These are phyloP conservation scores for Insectozyma bohioensis DNA, from an alignment of 1,139 yeast species.

Conservation along the genomic window DNA sequence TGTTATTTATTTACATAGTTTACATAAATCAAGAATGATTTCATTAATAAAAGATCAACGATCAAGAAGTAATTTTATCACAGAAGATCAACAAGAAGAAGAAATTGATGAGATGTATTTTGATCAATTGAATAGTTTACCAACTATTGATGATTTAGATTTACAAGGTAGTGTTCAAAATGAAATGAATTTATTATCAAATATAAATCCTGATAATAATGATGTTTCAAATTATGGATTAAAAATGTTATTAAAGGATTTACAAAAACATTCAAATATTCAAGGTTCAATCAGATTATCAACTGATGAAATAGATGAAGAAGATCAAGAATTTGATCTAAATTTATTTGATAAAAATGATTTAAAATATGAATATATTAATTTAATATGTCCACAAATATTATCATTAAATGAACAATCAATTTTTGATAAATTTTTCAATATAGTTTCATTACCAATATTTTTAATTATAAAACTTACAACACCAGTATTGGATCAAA, in stretches of 20 bases:
- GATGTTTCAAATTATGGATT: slow-evolving; percentile 35
- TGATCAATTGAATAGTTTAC: slow-evolving; percentile 27
- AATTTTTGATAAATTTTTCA: slow-evolving; percentile 18
- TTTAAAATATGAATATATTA: slow-evolving; percentile 13
- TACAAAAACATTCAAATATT: slow-evolving; percentile 27
- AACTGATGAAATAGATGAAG: slow-evolving; percentile 11
- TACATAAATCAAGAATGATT: slow-evolving; percentile 20
- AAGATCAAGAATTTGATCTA: not conserved
- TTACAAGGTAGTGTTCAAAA: slow-evolving; percentile 22
- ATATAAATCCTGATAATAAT: too few relatives aligned
- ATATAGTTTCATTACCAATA: slow-evolving; percentile 42
- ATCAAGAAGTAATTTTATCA: slow-evolving; percentile 26
- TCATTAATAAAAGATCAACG: slow-evolving; percentile 26
- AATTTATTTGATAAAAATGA: too few relatives aligned
- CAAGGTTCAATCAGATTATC: slow-evolving; percentile 13
- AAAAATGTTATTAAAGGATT: slow-evolving; percentile 32
- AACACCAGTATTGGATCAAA: slow-evolving; percentile 45
- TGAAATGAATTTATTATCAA: slow-evolving; percentile 14
- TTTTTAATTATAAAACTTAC: slow-evolving; percentile 45
- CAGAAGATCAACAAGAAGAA: slow-evolving; percentile 12
- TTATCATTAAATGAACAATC: slow-evolving; percentile 7
- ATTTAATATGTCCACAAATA: slow-evolving; percentile 22
- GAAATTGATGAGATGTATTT: slow-evolving; percentile 24
- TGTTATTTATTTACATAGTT: slow-evolving; percentile 32
- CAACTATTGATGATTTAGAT: slow-evolving; percentile 32